These are phyloP conservation scores for Coniochaeta sp. DNA, from an alignment of 2,329 filamentous ascomycete species.

Conservation along the genomic window DNA sequence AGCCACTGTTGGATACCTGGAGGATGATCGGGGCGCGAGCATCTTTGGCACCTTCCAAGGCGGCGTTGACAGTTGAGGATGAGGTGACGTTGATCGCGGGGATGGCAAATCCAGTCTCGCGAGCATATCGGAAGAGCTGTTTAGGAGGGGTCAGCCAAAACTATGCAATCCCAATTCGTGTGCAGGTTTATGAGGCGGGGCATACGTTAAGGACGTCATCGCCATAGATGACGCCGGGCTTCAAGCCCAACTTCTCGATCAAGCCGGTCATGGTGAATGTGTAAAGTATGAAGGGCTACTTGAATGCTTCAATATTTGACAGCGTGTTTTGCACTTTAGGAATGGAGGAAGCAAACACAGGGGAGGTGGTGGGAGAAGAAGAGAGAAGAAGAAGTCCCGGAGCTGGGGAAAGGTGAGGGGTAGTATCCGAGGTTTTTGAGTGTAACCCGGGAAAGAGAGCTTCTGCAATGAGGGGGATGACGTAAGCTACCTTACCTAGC, in stretches of 20 bases:
- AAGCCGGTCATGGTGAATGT: conserved; percentile 18
- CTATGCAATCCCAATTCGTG: not conserved
- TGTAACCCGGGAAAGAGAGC: no score
- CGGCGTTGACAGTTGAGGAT: conserved; percentile 67
- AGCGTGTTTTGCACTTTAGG: no score
- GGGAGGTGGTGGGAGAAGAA: no score
- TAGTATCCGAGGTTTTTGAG: no score
- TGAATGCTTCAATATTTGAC: no score
- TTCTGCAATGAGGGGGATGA: no score
- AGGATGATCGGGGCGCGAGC: conserved; percentile 87
- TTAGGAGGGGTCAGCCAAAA: not conserved
- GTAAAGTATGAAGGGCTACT: no score
- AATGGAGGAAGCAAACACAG: no score
- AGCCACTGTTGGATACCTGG: conserved; percentile 77
- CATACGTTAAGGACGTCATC: conserved; percentile 38
- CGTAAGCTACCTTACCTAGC: no score
- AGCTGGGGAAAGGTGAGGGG: no score
- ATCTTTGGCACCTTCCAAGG: conserved; percentile 92
- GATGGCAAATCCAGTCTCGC: conserved; percentile 82
- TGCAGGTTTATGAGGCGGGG: not conserved
- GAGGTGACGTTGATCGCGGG: conserved; percentile 92
- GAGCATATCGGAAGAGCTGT: conserved; percentile 78
- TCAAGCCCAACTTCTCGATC: conserved; percentile 37
- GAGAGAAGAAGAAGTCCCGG: no score
- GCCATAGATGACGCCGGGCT: conserved; percentile 47